A percentile compares a stretch with the other conserved stretches of the same genome.
These are phyloP conservation scores for Taphrina confusa DNA, from an alignment of 1,139 yeast species.

Conservation along the genomic window DNA sequence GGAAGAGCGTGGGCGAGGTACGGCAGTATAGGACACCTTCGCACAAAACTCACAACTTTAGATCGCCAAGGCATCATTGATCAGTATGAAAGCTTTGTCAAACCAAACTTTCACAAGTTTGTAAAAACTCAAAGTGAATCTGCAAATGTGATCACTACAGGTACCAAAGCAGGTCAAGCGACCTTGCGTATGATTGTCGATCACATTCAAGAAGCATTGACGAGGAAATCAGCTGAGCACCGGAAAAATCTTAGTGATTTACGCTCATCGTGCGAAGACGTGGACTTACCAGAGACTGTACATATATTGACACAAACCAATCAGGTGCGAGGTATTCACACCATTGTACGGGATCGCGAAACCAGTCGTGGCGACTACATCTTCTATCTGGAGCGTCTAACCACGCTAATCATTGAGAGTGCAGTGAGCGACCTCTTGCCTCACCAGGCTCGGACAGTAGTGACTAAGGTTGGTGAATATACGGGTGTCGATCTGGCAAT, in stretches of 20 bases:
- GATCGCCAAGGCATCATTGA: constrained; percentile 76
- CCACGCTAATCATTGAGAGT: constrained; percentile 59
- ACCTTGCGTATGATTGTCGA: constrained; percentile 62
- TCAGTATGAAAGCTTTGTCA: constrained; percentile 89
- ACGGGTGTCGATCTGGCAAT: constrained; percentile 51
- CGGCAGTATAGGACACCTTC: background rate
- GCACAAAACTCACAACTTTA: background rate
- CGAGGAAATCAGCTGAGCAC: constrained; percentile 66
- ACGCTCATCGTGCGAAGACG: constrained; percentile 43
- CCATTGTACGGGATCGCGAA: constrained; percentile 60
- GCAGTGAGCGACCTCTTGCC: constrained; percentile 59
- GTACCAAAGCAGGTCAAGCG: constrained; percentile 78
- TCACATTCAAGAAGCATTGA: constrained; percentile 74
- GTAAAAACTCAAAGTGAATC: constrained; percentile 75
- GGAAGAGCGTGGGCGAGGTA: constrained; percentile 61
- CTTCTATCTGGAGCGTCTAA: constrained; percentile 75
- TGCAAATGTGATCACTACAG: constrained; percentile 85
- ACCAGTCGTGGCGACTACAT: constrained; percentile 75
- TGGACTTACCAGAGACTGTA: constrained; percentile 35
- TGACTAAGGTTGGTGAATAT: constrained; percentile 53
- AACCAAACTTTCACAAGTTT: constrained; percentile 80
- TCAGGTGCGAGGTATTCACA: constrained; percentile 71
- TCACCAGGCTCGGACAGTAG: constrained; percentile 45
- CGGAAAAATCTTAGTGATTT: constrained; percentile 59
- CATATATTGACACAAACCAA: constrained; percentile 58